These are phyloP conservation scores for Cadophora luteo-olivacea DNA, from an alignment of 2,329 filamentous ascomycete species.

Conservation along the genomic window DNA sequence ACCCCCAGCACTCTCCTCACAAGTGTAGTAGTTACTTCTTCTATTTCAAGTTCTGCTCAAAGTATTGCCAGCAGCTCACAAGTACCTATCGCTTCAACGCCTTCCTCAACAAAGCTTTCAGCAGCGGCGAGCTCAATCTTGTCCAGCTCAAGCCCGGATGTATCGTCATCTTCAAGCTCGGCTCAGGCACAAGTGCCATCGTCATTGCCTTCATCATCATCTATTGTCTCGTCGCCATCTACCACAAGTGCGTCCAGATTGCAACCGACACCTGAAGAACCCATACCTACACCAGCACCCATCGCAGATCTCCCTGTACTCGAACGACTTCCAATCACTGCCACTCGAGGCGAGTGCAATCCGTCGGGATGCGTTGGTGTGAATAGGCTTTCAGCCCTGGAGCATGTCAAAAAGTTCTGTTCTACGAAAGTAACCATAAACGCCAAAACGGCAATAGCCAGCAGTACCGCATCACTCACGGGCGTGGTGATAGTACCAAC, in stretches of 20 bases:
- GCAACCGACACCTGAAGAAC: neutral
- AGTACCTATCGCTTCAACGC: neutral
- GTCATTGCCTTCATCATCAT: no score
- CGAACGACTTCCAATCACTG: neutral
- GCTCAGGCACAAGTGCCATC: no score
- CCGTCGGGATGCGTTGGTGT: neutral
- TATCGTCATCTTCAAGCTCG: neutral
- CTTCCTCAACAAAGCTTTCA: neutral
- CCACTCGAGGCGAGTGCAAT: slow-evolving; percentile 1
- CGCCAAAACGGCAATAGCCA: neutral
- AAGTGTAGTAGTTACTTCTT: neutral
- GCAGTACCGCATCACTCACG: neutral
- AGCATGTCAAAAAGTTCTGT: slow-evolving; percentile 1
- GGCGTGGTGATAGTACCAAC: neutral
- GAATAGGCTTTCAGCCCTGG: neutral
- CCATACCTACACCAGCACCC: neutral
- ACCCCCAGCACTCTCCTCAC: neutral
- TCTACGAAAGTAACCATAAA: neutral
- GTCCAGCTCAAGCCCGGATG: neutral
- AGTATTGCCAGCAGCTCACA: no score
- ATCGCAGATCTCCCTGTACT: neutral
- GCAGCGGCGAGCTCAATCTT: neutral
- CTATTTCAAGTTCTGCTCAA: neutral
- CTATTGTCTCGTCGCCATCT: neutral
- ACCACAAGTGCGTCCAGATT: no score